Conservation (phyloP, 805 yeast genomes). For the Suhomyces faveliae region DNA sequence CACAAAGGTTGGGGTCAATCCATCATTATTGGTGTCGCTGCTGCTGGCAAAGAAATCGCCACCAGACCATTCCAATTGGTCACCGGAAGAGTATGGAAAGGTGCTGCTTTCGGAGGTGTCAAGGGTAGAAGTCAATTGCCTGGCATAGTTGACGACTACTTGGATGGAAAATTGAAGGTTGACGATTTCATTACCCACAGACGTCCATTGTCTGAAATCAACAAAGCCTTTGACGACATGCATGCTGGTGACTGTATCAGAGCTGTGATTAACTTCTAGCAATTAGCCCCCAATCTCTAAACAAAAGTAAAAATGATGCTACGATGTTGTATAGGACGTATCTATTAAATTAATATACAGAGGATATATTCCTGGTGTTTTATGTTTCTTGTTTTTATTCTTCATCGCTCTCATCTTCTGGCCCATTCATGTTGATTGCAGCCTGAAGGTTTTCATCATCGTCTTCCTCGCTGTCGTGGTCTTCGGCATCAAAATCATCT, state of each 20-base stretch:
- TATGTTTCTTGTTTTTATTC: constrained; percentile 9
- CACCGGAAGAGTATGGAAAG: constrained; percentile 98
- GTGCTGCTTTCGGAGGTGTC: constrained; percentile 99
- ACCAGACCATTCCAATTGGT: constrained; percentile 99
- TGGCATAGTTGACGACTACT: constrained; percentile 80
- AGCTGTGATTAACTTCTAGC: constrained; percentile 66
- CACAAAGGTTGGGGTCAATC: constrained; percentile 99
- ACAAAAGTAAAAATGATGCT: neutral
- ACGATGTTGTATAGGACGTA: neutral
- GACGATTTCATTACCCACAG: constrained; percentile 95
- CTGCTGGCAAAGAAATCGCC: constrained; percentile 94
- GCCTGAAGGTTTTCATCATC: constrained; percentile 14
- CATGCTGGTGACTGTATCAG: constrained; percentile 92
- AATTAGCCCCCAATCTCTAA: constrained; percentile 9
- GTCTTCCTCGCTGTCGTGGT: constrained; percentile 23
- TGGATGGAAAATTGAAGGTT: constrained; percentile 77
- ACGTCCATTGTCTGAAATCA: constrained; percentile 73
- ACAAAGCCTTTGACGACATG: constrained; percentile 91
- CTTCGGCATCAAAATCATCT: constrained; percentile 14
- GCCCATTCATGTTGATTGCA: constrained; percentile 15
- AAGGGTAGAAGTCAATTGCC: constrained; percentile 97
- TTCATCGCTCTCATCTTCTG: constrained; percentile 20
- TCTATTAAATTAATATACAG: neutral
- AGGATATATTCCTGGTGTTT: neutral
- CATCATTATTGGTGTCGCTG: constrained; percentile 95